Conservation (phyloP, 129 eudicot genomes). For the Centrapalus pauciflorus region DNA sequence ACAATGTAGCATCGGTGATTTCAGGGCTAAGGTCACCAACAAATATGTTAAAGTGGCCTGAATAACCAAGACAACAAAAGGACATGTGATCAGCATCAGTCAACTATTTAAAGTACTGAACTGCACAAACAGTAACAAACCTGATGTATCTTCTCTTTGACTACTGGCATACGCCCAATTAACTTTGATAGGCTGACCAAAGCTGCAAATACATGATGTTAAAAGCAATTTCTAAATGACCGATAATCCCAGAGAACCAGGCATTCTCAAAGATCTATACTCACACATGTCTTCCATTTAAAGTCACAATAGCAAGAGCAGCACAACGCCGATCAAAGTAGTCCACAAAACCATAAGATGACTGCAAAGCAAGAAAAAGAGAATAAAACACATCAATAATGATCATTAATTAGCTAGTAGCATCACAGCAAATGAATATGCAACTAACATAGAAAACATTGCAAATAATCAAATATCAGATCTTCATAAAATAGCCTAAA, state of each 20-base stretch:
- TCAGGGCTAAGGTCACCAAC: constrained; percentile 99
- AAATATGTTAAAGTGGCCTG: constrained; percentile 90
- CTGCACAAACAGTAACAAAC: constrained; percentile 26
- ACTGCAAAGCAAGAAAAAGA: constrained; percentile 42
- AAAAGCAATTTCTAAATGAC: constrained; percentile 3
- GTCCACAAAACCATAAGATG: constrained; percentile 97
- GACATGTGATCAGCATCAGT: neutral
- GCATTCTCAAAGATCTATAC: constrained; percentile 19
- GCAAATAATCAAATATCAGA: neutral
- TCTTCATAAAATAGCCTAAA: neutral
- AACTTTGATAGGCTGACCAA: too few relatives aligned
- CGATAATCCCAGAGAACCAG: neutral
- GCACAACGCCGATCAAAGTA: constrained; percentile 97
- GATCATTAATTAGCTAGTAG: neutral
- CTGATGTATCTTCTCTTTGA: constrained; percentile 92
- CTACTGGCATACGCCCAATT: constrained; percentile 98
- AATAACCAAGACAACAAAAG: constrained; percentile 1
- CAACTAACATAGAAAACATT: neutral
- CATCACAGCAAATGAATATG: neutral
- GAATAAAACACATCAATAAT: neutral
- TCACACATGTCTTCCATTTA: constrained; percentile 90
- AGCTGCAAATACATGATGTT: constrained; percentile 40
- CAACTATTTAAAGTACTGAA: neutral
- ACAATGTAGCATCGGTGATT: constrained; percentile 91
- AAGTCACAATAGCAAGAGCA: constrained; percentile 86